phyloP scores from a whole-genome alignment of 1,139 yeast genomes.

The Yueomyces sp. region DNA sequence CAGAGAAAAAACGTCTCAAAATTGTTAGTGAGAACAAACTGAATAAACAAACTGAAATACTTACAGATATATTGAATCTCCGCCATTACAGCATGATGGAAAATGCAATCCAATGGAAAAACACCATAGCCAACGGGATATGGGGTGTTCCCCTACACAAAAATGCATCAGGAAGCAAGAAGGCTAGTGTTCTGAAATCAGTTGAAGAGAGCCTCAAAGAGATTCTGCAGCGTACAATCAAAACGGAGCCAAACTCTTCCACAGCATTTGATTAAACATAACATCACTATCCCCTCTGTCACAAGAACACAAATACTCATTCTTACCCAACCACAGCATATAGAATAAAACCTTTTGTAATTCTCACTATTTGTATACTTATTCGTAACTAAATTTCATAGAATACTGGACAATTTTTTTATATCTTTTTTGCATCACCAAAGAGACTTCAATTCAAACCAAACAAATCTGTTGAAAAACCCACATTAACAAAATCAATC shows the following conservation, averaged over 20 bases:
- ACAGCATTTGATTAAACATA: neutral
- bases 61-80: constrained; percentile 15
- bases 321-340: too few relatives aligned
- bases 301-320: too few relatives aligned
- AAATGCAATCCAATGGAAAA: constrained; percentile 16
- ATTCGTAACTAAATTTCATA: too few relatives aligned
- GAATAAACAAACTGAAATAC: constrained; percentile 12
- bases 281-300: neutral
- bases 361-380: too few relatives aligned
- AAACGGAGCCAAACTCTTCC: too few relatives aligned
- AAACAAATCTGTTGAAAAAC: too few relatives aligned
- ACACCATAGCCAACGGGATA: constrained; percentile 11
- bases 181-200: constrained; percentile 5
- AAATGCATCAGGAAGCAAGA: constrained; percentile 14
- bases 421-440: too few relatives aligned
- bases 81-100: constrained; percentile 15
- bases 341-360: too few relatives aligned
- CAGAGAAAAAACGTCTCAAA: constrained; percentile 14
- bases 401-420: too few relatives aligned
- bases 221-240: constrained; percentile 5
- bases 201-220: constrained; percentile 10
- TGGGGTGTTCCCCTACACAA: constrained; percentile 17
- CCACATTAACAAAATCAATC: too few relatives aligned
- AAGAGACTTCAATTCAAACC: too few relatives aligned
- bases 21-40: constrained; percentile 10